Conservation (phyloP, 495 filamentous ascomycete genomes). For the Penicillium atrosanguineum region DNA sequence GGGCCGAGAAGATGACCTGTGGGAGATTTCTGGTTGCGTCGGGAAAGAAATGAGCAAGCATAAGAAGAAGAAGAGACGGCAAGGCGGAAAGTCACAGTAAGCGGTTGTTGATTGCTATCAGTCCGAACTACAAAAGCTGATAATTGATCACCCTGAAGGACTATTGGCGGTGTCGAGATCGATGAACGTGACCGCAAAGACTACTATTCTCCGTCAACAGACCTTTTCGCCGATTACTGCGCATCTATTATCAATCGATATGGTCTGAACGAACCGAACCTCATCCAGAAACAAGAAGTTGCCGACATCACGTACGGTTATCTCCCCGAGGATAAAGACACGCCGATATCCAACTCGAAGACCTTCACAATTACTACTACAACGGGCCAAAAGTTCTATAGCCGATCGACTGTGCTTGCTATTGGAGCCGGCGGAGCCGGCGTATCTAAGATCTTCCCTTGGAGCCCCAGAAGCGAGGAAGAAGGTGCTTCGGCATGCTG, state of each 20-base stretch:
- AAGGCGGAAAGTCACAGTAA: constrained; percentile 30
- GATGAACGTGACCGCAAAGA: constrained; percentile 65
- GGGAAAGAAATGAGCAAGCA: constrained; percentile 65
- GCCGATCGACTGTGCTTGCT: constrained; percentile 54
- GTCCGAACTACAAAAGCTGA: not conserved
- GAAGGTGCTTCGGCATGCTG: constrained; percentile 42
- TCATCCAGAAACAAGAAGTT: constrained; percentile 48
- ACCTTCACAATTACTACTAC: constrained; percentile 54
- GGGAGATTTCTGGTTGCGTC: constrained; percentile 58
- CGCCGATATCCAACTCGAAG: constrained; percentile 23
- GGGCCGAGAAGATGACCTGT: constrained; percentile 48
- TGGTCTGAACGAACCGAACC: constrained; percentile 39
- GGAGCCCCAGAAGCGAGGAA: constrained; percentile 34
- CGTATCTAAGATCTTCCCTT: constrained; percentile 46
- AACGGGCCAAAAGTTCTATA: constrained; percentile 43
- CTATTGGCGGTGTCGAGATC: constrained; percentile 42
- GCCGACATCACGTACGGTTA: constrained; percentile 50
- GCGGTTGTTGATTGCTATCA: not conserved
- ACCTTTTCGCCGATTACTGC: constrained; percentile 58
- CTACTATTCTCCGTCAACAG: constrained; percentile 58
- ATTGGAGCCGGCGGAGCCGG: constrained; percentile 51
- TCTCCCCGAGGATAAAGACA: constrained; percentile 13
- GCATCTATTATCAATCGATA: constrained; percentile 51
- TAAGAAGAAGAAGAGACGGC: constrained; percentile 55
- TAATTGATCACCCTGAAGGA: constrained; percentile 5